phyloP scores from a whole-genome alignment of 1,139 yeast genomes.

The Eremothecium cymbalariae region DNA sequence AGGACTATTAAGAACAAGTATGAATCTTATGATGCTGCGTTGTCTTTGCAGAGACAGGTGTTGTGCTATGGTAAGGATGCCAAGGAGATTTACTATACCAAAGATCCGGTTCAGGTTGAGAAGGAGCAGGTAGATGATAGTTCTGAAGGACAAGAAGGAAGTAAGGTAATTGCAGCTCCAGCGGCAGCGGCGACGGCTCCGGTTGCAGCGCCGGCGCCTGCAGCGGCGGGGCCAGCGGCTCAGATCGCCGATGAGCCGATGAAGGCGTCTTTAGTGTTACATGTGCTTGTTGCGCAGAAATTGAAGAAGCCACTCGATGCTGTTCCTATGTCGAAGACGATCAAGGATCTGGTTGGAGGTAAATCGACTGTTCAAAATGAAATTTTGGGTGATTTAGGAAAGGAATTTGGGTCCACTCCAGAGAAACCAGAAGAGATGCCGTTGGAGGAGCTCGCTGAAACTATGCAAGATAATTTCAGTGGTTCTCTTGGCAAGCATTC shows the following conservation, averaged over 20 bases:
- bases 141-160: conserved; percentile 37
- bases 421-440: conserved; percentile 99
- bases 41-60: conserved; percentile 93
- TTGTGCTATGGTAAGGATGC: conserved; percentile 93
- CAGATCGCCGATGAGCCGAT: conserved; percentile 85
- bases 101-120: conserved; percentile 49
- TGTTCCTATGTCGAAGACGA: conserved; percentile 82
- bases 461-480: conserved; percentile 79
- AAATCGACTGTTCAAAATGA: conserved; percentile 97
- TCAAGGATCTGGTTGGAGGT: conserved; percentile 96
- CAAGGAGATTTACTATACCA: conserved; percentile 91
- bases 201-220: conserved; percentile 52
- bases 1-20: conserved; percentile 94
- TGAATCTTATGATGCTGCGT: conserved; percentile 95
- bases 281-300: conserved; percentile 90
- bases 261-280: conserved; percentile 72
- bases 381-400: conserved; percentile 95
- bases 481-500: conserved; percentile 94
- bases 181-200: conserved; percentile 46
- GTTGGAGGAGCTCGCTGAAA: conserved; percentile 87
- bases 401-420: conserved; percentile 95
- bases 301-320: conserved; percentile 83
- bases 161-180: conserved; percentile 40
- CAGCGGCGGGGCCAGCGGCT: conserved; percentile 68
- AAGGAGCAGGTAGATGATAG: conserved; percentile 36